Evolutionary conservation across 2,329 filamentous ascomycete genomes (phyloP).

Genomic region (Aureobasidium sp.): DNA sequence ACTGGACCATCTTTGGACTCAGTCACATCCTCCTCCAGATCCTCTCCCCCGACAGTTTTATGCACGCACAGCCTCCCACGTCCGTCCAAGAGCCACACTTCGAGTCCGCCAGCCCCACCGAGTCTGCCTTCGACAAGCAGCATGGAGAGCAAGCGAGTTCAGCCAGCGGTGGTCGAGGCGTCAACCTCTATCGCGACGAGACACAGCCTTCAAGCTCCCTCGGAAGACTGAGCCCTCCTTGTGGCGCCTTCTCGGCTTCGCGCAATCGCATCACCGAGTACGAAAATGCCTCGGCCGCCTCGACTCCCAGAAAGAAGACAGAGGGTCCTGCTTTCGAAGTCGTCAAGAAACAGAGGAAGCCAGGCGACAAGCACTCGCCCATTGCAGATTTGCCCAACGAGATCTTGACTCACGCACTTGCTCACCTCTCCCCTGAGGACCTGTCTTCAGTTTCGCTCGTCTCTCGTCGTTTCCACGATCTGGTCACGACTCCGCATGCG

Average conservation of each 20-base stretch:
- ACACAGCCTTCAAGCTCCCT: slow-evolving; percentile 24
- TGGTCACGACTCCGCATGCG: slow-evolving; percentile 86
- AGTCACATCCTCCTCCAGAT: slow-evolving; percentile 40
- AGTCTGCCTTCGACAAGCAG: slow-evolving; percentile 41
- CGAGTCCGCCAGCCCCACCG: slow-evolving; percentile 33
- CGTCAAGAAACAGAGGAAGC: slow-evolving; percentile 40
- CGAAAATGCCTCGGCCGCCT: slow-evolving; percentile 41
- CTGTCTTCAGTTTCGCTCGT: slow-evolving; percentile 77
- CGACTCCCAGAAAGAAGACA: slow-evolving; percentile 32
- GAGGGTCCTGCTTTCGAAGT: slow-evolving; percentile 47
- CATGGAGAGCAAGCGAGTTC: slow-evolving; percentile 49
- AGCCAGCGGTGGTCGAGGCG: slow-evolving; percentile 26
- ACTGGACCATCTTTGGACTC: slow-evolving; percentile 51
- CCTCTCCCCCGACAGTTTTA: slow-evolving; percentile 47
- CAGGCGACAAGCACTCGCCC: slow-evolving; percentile 40
- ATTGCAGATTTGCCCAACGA: slow-evolving; percentile 73
- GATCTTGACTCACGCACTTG: slow-evolving; percentile 83
- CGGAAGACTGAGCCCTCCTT: slow-evolving; percentile 26
- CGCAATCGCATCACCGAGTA: slow-evolving; percentile 49
- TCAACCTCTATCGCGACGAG: slow-evolving; percentile 23
- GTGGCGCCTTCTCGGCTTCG: slow-evolving; percentile 20
- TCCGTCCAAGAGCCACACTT: slow-evolving; percentile 41
- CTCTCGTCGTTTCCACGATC: slow-evolving; percentile 74
- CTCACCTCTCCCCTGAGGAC: slow-evolving; percentile 79
- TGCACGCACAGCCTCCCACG: slow-evolving; percentile 55